phyloP scores from a whole-genome alignment of 306 rosid species.

The Begonia peltatifolia region DNA sequence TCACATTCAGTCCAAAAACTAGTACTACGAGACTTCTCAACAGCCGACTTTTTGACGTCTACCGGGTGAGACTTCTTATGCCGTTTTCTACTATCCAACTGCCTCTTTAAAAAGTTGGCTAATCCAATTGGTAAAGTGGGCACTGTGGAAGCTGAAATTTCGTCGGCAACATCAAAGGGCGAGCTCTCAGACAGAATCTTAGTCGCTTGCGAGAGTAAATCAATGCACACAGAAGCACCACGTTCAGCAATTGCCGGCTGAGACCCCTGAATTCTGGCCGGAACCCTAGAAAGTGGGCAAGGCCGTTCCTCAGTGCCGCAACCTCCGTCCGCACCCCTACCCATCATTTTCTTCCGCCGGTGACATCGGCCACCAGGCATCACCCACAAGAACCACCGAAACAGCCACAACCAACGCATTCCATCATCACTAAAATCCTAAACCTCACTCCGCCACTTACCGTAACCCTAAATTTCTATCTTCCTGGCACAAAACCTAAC shows the following conservation, averaged over 20 bases:
- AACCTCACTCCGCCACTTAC: neutral
- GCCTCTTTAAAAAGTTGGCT: constrained; percentile 48
- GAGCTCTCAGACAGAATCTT: constrained; percentile 64
- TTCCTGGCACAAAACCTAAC: constrained; percentile 11
- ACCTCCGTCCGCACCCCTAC: constrained; percentile 37
- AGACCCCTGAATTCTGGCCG: constrained; percentile 27
- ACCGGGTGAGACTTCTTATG: constrained; percentile 65
- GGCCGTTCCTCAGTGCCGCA: constrained; percentile 37
- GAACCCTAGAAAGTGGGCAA: constrained; percentile 27
- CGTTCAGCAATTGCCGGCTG: constrained; percentile 16
- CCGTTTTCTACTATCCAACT: constrained; percentile 49
- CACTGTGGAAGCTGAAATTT: constrained; percentile 33
- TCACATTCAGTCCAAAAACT: constrained; percentile 69
- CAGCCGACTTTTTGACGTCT: constrained; percentile 50
- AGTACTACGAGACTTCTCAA: constrained; percentile 31
- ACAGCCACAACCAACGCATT: constrained; percentile 20
- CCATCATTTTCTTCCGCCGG: constrained; percentile 45
- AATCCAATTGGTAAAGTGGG: constrained; percentile 58
- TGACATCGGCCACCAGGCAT: constrained; percentile 78
- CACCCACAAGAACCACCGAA: constrained; percentile 37
- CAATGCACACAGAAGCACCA: constrained; percentile 18
- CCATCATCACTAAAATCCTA: constrained; percentile 39
- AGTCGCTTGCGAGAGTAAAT: constrained; percentile 60
- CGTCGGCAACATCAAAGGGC: constrained; percentile 60
- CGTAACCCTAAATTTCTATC: constrained; percentile 20